Base-by-base conservation (phyloP, 179 eudicot genomes). In the Gypsophila paniculata region DNA sequence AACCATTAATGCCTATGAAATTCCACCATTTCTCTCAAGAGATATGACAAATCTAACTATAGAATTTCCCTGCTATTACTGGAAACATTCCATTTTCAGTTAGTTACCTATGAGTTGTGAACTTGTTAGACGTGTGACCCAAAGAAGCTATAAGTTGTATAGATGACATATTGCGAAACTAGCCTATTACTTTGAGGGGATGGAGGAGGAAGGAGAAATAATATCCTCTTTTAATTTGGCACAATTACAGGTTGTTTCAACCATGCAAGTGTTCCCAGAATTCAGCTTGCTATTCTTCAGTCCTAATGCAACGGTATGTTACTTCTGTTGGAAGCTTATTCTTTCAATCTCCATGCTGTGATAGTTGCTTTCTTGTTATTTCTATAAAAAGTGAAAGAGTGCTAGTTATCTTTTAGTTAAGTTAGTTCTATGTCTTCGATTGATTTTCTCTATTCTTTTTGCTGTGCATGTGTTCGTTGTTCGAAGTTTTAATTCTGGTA, bases 191-290 rank as follows among this genome's bases (percentile, higher is more conserved):
- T 34, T 29, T 42, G 54, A 52, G n/a, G 38, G 19, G 48, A 46
- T 11, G 23, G 32, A 17, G 11, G n/a, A 46, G 6, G 25, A 36
- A 52, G 29, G 29, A 72, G 10, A 48, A 25, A 38, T 68, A n/a
- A 29, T 59, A 19, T 52, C 21, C 29, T 76, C 39, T n/a, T 62
- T 67, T 48, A 25, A 39, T 6, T 75, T 74, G 57, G 71, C 69
- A 65, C 62, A 29, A 65, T 57, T 78, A 83, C 90, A 90, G 89
- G 86, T 92, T 72, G 96, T 92, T 69, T 85, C 96, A 61, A 79
- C 80, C 26, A 79, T 92, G 22, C 82, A 84, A 79, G 83, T 92
- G 51, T 73, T 63, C 70, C 98, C 98, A 29, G 87, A 81, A 59
- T 87, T 83, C 75, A 82, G 82, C 80, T 77, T 90, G 82, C 82